Percentiles rank a stretch among this genome's conserved stretches.
Conservation (phyloP, 495 filamentous ascomycete genomes). For the Stereocaulon alpinum region DNA sequence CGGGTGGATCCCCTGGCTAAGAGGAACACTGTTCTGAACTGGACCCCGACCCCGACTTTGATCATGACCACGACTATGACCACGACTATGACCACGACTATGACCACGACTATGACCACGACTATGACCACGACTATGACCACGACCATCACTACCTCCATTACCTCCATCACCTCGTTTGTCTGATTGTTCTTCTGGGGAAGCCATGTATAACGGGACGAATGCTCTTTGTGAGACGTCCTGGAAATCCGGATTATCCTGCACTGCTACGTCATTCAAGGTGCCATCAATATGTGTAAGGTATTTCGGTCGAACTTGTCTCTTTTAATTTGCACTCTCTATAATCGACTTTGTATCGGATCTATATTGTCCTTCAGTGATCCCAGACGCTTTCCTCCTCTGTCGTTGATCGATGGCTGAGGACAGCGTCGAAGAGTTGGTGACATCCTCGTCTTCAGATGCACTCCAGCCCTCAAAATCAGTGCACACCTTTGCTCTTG, state of each 20-base stretch:
- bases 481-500: background rate
- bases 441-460: conserved; percentile 4
- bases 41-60: background rate
- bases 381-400: background rate
- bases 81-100: too few species aligned
- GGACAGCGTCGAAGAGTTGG: background rate
- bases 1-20: background rate
- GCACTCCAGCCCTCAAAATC: conserved; percentile 6
- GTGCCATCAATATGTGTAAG: conserved; percentile 6
- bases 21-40: background rate
- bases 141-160: too few species aligned
- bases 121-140: too few species aligned
- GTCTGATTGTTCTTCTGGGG: background rate
- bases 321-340: conserved; percentile 2
- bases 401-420: background rate
- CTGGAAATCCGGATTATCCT: background rate
- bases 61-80: too few species aligned
- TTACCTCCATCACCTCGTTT: too few species aligned
- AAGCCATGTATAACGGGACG: conserved; percentile 5
- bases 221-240: background rate
- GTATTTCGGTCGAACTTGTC: conserved; percentile 5
- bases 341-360: conserved; percentile 4
- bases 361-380: conserved; percentile 1
- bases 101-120: too few species aligned
- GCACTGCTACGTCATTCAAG: conserved; percentile 2